Evolutionary conservation across 2,329 filamentous ascomycete genomes (phyloP).

Genomic region (Aplosporella prunicola): DNA sequence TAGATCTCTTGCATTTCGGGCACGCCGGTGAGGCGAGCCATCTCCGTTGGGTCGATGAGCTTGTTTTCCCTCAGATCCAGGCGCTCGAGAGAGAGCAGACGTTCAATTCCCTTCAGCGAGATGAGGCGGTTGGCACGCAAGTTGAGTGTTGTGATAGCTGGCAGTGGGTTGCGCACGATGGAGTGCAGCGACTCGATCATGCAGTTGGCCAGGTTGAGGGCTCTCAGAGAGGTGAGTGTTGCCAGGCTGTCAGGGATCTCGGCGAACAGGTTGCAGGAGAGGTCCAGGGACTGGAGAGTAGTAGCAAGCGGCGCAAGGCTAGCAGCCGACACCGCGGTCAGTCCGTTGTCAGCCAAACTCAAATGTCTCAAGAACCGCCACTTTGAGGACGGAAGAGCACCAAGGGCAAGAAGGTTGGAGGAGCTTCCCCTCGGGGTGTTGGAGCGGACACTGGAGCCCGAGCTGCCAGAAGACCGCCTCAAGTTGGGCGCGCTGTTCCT

Average conservation of each 20-base stretch:
- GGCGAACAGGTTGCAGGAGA: slow-evolving; percentile 88
- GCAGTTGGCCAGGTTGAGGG: slow-evolving; percentile 88
- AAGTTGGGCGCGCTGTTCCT: slow-evolving; percentile 63
- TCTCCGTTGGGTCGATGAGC: slow-evolving; percentile 80
- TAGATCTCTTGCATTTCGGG: slow-evolving; percentile 89
- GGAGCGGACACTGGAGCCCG: slow-evolving; percentile 62
- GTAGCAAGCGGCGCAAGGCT: slow-evolving; percentile 76
- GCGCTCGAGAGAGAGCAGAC: slow-evolving; percentile 76
- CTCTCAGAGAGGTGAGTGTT: slow-evolving; percentile 75
- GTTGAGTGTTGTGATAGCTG: slow-evolving; percentile 88
- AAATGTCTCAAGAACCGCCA: slow-evolving; percentile 93
- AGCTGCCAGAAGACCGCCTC: slow-evolving; percentile 84
- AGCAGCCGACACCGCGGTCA: slow-evolving; percentile 66
- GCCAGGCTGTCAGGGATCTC: slow-evolving; percentile 88
- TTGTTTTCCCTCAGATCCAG: slow-evolving; percentile 87
- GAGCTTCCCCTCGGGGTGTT: slow-evolving; percentile 55
- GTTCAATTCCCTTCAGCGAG: slow-evolving; percentile 83
- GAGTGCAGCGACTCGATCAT: slow-evolving; percentile 96
- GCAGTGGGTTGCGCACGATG: slow-evolving; percentile 72
- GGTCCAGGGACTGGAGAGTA: slow-evolving; percentile 81
- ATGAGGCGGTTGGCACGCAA: slow-evolving; percentile 78
- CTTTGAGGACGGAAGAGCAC: slow-evolving; percentile 71
- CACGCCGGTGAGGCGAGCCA: slow-evolving; percentile 80
- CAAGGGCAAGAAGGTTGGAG: slow-evolving; percentile 63
- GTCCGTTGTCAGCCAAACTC: slow-evolving; percentile 80